Percentiles rank a stretch among this genome's conserved stretches.
Conservation (phyloP, 495 filamentous ascomycete genomes). For the Trypethelium eluteriae region DNA sequence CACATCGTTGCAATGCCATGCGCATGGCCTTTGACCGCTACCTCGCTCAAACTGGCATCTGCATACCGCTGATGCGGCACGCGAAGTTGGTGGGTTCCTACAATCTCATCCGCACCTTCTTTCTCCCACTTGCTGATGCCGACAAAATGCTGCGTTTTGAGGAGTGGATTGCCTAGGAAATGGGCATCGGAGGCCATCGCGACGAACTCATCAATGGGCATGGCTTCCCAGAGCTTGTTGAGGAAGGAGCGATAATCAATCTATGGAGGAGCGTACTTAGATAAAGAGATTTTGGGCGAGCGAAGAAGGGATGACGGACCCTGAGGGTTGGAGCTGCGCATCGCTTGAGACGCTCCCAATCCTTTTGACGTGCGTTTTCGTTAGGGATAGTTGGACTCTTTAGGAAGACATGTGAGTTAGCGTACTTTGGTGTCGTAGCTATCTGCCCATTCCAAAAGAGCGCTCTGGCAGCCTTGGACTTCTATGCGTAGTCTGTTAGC, state of each 20-base stretch:
- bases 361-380: too few species aligned
- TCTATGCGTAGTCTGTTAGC: too few species aligned
- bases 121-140: background rate
- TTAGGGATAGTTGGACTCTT: too few species aligned
- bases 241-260: background rate
- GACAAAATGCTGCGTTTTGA: constrained; percentile 1
- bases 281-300: too few species aligned
- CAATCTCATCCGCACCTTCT: background rate
- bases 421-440: constrained; percentile 1
- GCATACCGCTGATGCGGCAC: constrained; percentile 1
- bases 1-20: background rate
- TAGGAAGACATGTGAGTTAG: too few species aligned
- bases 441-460: constrained; percentile 1
- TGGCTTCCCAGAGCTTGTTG: background rate
- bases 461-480: background rate
- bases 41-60: background rate
- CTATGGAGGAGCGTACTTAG: too few species aligned
- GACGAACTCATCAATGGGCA: background rate
- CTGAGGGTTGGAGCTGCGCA: too few species aligned
- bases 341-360: background rate
- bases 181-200: background rate
- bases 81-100: background rate
- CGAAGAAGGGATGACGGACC: too few species aligned
- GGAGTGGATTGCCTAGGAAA: background rate
- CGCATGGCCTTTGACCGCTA: background rate